These are phyloP conservation scores for Didymella glomerata DNA, from an alignment of 2,329 filamentous ascomycete genomes.

Conservation along the genomic window DNA sequence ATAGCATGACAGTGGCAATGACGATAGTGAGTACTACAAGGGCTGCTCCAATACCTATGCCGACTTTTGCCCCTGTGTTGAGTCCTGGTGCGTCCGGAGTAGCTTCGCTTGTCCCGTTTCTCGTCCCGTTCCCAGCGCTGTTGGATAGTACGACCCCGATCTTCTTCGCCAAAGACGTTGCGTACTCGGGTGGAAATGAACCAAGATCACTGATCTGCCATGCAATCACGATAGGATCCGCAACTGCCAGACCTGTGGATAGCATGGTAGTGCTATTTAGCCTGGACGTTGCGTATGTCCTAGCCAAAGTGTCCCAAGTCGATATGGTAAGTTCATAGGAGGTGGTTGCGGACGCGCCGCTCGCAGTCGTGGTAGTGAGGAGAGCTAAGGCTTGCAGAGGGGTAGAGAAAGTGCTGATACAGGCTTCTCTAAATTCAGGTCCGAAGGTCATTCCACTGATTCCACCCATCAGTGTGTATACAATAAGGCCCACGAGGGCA, in stretches of 20 bases:
- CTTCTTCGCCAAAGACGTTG: neutral
- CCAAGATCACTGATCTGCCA: neutral
- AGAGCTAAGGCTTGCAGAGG: neutral
- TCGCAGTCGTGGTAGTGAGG: neutral
- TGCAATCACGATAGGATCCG: neutral
- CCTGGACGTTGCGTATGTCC: too few species aligned
- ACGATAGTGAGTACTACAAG: neutral
- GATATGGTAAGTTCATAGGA: too few species aligned
- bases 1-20: neutral
- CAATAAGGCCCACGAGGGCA: too few species aligned
- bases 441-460: neutral
- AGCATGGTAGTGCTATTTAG: neutral
- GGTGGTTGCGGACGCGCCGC: too few species aligned
- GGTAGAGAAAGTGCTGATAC: neutral
- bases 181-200: neutral
- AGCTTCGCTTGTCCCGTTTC: too few species aligned
- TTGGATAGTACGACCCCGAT: too few species aligned
- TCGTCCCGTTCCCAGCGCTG: too few species aligned
- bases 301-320: too few species aligned
- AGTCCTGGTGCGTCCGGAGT: neutral
- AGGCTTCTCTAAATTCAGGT: neutral
- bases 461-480: too few species aligned
- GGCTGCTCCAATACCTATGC: neutral
- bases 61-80: neutral
- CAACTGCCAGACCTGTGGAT: neutral